Evolutionary conservation across 2,329 filamentous ascomycete genomes (phyloP), one percentile per base, ranked within the genome.

Genomic region (Alternaria solani): DNA sequence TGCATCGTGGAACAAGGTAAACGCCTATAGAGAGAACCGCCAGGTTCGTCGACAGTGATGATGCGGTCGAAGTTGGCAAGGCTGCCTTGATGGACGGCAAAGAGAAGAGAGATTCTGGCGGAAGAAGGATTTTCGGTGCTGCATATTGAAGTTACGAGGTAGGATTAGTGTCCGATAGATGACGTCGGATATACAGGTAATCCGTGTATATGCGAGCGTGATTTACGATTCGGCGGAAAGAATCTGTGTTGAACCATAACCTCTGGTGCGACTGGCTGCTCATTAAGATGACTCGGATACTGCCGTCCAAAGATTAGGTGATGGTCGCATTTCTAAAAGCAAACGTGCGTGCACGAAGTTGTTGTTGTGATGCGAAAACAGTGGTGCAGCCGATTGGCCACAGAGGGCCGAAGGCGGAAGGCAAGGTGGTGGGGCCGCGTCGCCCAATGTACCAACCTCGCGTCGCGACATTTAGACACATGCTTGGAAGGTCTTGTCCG

Each of bases 1-100:
- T 62, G 55, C 42, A 62, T 67, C 20, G 63, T 67, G 23, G 67
- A 69, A 69, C 67, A 6, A 56, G 58, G 23, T 65, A 65, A 18
- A 60, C 56, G 6, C 61, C 61, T 0, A 66, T 66, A 56, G 65
- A 67, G 26, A 63, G 66, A 41, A 67, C 66, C 49, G 60, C 64
- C 7, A 64, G 61, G 39, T 59, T 61, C 51, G 62, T 67, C 30
- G 58, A 67, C 60, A 61, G 65, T 8, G 62, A 36, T 36, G 32
- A 36, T 36, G 32, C 32, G 32, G 6, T 36, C 16, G 32, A 36
- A 14, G 32, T 65, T 8, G 62, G 59, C 11, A 57, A 63, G n/a
- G 62, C 53, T 25, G 57, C 62, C n/a, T 9, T 59, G 44, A 58
- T 57, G 38, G 60, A 63, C 42, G 49, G 63, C 46, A 65, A 65